phyloP scores from a whole-genome alignment of 805 yeast species.

The Suhomyces prunicola region DNA sequence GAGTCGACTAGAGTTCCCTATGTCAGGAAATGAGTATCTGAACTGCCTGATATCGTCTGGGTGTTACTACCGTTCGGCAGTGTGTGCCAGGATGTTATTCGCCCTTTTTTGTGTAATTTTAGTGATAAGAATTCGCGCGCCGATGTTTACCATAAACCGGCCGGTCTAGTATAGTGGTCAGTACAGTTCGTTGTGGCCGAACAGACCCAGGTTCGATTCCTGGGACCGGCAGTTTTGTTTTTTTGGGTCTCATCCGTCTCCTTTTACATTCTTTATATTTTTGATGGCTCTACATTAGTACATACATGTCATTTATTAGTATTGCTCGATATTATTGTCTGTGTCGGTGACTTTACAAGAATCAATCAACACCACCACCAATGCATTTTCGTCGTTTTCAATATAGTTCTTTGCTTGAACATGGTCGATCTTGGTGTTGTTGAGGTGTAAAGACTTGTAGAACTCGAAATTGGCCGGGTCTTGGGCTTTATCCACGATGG shows the following conservation, averaged over 20 bases:
- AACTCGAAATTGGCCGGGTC: conserved; percentile 47
- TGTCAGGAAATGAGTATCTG: no score
- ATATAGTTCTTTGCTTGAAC: conserved; percentile 53
- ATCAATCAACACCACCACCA: conserved; percentile 61
- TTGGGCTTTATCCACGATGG: conserved; percentile 40
- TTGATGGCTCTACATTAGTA: neutral
- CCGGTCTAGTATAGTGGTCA: conserved; percentile 18
- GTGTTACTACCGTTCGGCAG: no score
- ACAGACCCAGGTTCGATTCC: conserved; percentile 17
- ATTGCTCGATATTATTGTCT: conserved; percentile 53
- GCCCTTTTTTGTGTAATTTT: neutral
- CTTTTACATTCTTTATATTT: neutral
- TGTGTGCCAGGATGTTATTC: no score
- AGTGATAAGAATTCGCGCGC: neutral
- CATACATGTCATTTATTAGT: conserved; percentile 13
- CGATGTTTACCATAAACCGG: neutral
- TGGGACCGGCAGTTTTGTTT: conserved; percentile 14
- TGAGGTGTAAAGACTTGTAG: conserved; percentile 59
- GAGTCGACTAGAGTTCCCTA: no score
- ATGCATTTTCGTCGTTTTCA: conserved; percentile 57
- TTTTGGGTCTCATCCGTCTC: neutral
- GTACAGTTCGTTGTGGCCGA: conserved; percentile 19
- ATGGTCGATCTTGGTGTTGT: conserved; percentile 65
- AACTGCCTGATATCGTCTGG: no score
- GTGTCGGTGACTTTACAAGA: conserved; percentile 79